Conservation (phyloP, 2,329 filamentous ascomycete genomes). For the Arthrobotrys megalospora region DNA sequence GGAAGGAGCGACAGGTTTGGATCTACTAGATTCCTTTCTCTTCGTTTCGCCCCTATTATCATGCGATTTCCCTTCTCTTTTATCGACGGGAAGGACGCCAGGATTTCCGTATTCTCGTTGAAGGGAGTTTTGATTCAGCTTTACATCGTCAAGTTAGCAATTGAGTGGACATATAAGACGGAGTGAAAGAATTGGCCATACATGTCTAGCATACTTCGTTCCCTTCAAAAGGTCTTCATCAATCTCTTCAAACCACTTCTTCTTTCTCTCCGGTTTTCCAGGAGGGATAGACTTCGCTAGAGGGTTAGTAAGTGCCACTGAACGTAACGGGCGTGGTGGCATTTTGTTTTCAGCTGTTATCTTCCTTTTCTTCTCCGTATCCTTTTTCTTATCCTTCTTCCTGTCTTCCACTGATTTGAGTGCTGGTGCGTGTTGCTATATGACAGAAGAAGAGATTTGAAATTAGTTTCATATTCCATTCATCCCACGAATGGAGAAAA, state of each 20-base stretch:
- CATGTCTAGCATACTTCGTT: slow-evolving; percentile 34
- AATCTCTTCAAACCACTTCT: slow-evolving; percentile 34
- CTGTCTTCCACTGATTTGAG: neutral
- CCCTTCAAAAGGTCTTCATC: slow-evolving; percentile 29
- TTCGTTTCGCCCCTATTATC: neutral
- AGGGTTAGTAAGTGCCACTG: neutral
- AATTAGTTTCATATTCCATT: too few species aligned
- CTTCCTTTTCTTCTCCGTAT: neutral
- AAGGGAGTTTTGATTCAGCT: slow-evolving; percentile 21
- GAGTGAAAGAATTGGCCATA: neutral
- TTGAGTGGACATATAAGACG: neutral
- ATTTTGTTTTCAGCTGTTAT: neutral
- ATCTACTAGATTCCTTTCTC: too few species aligned
- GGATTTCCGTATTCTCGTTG: slow-evolving; percentile 9
- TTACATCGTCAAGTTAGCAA: neutral
- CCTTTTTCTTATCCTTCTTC: neutral
- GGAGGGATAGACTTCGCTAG: neutral
- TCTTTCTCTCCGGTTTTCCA: neutral
- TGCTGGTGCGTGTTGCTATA: neutral
- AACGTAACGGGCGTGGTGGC: neutral
- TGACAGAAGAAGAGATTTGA: too few species aligned
- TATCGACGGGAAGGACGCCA: slow-evolving; percentile 4
- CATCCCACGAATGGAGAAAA: neutral
- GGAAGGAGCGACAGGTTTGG: neutral
- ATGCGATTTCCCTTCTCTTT: neutral